phyloP scores from a whole-genome alignment of 225 moss, liverwort and hornwort species.

The Pseudoscleropodium purum region DNA sequence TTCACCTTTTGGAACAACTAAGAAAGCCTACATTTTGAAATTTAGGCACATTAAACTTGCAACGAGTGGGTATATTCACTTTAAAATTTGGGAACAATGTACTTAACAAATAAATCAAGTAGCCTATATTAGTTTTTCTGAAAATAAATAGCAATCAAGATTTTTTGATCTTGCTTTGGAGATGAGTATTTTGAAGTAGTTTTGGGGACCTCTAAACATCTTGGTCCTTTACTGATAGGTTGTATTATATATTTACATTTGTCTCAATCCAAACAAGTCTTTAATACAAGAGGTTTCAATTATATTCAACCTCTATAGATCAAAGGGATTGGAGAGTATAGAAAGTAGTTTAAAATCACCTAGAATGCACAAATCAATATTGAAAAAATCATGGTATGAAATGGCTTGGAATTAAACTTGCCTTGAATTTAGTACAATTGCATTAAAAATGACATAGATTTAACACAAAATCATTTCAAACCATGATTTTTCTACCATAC shows the following conservation, averaged over 20 bases:
- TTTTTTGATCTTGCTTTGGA: too few species aligned
- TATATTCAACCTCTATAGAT: not conserved
- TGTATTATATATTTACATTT: not conserved
- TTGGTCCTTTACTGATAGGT: too few species aligned
- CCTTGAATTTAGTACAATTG: not conserved
- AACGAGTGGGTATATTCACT: too few species aligned
- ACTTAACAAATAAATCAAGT: too few species aligned
- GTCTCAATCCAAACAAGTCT: not conserved
- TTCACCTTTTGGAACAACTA: too few species aligned
- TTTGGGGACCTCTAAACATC: too few species aligned
- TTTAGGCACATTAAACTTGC: too few species aligned
- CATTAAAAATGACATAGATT: not conserved
- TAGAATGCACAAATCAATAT: not conserved
- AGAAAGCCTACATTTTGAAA: too few species aligned
- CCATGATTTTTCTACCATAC: not conserved
- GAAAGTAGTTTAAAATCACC: not conserved
- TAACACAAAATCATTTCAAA: not conserved
- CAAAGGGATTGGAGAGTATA: fast-evolving
- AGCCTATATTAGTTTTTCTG: too few species aligned
- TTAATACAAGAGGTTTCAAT: not conserved
- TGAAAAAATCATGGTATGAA: not conserved
- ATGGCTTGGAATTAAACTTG: not conserved
- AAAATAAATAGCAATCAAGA: too few species aligned
- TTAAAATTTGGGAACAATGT: too few species aligned
- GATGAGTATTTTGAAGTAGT: too few species aligned